Percentiles rank a stretch among this genome's conserved stretches.
These are phyloP conservation scores for Botrytis porri DNA, from an alignment of 2,329 filamentous ascomycete genomes.

Conservation along the genomic window DNA sequence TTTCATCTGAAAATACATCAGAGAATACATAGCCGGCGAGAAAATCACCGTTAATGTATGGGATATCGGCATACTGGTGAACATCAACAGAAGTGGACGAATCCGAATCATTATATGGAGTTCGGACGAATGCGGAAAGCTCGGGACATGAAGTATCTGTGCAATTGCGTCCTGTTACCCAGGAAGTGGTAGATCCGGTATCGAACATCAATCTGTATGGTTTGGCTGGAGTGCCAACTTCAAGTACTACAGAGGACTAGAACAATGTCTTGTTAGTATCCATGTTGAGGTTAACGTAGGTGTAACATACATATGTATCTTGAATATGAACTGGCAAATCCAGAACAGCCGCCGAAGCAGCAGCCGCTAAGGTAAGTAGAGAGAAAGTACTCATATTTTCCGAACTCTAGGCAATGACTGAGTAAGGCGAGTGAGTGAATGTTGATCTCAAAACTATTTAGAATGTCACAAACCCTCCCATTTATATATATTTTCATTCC, in stretches of 20 bases:
- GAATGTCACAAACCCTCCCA: not conserved
- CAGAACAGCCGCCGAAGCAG: slow-evolving; percentile 3
- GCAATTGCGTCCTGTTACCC: not conserved
- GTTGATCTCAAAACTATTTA: not conserved
- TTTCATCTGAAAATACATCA: slow-evolving; percentile 1
- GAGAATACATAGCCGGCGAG: not conserved
- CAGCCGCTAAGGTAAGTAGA: not conserved
- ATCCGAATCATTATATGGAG: not conserved
- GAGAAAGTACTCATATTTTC: not conserved
- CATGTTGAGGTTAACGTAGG: not conserved
- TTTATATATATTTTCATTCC: not conserved
- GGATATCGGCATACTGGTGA: not conserved
- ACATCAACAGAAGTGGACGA: slow-evolving; percentile 5
- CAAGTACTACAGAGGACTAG: not conserved
- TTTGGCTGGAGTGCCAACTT: slow-evolving; percentile 13
- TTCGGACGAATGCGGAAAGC: not conserved
- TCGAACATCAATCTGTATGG: slow-evolving; percentile 5
- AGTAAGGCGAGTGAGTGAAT: not conserved
- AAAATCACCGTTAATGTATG: not conserved
- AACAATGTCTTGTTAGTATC: not conserved
- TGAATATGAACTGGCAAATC: not conserved
- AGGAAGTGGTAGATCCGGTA: slow-evolving; percentile 10
- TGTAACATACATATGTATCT: not conserved
- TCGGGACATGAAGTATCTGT: not conserved
- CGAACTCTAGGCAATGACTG: not conserved